phyloP scores from a whole-genome alignment of 2,329 filamentous ascomycete species.

The Aspergillus sp. region DNA sequence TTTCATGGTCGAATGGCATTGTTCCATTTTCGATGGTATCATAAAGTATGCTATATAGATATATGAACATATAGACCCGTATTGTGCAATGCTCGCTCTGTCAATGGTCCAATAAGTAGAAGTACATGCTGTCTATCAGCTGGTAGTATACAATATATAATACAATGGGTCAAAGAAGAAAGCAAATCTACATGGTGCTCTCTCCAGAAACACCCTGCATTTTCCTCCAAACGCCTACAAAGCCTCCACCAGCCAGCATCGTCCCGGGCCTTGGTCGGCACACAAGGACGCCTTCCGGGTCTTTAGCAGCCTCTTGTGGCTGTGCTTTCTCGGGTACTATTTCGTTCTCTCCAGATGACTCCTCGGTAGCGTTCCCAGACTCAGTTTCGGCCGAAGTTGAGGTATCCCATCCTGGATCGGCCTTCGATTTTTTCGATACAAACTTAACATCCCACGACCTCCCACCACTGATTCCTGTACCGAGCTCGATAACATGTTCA shows the following conservation, averaged over 20 bases:
- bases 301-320: slow-evolving; percentile 12
- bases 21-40: too few relatives aligned
- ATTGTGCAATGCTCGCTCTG: too few relatives aligned
- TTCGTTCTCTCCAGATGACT: slow-evolving; percentile 18
- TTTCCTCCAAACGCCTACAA: slow-evolving; percentile 51
- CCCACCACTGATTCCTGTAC: slow-evolving; percentile 47
- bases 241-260: slow-evolving; percentile 51
- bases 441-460: slow-evolving; percentile 49
- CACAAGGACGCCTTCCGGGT: slow-evolving; percentile 45
- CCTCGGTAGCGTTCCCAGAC: slow-evolving; percentile 9
- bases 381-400: slow-evolving; percentile 9
- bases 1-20: too few relatives aligned
- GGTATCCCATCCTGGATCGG: slow-evolving; percentile 29
- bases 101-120: too few relatives aligned
- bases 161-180: background rate
- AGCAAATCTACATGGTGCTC: background rate
- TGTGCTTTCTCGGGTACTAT: slow-evolving; percentile 2
- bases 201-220: slow-evolving; percentile 31
- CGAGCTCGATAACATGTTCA: slow-evolving; percentile 48
- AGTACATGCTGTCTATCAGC: background rate
- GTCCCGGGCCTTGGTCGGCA: slow-evolving; percentile 54
- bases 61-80: too few relatives aligned
- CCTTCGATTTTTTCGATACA: slow-evolving; percentile 37
- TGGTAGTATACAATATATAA: background rate
- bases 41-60: too few relatives aligned